Evolutionary conservation across 2,329 filamentous ascomycete species (phyloP).

Genomic region (Sporothrix brasiliensis): DNA sequence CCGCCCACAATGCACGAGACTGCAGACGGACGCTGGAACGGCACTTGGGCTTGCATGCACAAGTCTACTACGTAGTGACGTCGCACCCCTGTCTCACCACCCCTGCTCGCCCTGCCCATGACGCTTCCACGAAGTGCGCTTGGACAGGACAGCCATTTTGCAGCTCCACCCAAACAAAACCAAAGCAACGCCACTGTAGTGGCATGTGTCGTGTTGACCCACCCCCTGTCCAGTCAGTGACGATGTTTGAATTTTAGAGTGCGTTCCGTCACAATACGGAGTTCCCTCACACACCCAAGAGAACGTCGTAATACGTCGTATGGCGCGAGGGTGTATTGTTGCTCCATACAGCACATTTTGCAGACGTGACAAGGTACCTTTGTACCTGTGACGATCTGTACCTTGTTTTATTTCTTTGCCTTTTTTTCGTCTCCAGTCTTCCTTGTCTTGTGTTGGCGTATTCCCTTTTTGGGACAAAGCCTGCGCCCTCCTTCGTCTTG

Average conservation of each 20-base stretch:
- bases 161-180: slow-evolving; percentile 18
- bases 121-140: background rate
- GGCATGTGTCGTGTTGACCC: background rate
- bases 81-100: slow-evolving; percentile 30
- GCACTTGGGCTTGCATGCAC: background rate
- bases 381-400: slow-evolving; percentile 23
- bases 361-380: background rate
- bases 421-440: background rate
- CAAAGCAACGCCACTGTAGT: slow-evolving; percentile 1
- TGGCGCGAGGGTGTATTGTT: too few species aligned
- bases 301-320: too few species aligned
- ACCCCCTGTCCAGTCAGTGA: slow-evolving; percentile 23
- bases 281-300: background rate
- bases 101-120: slow-evolving; percentile 19
- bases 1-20: background rate
- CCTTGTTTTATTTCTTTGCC: background rate
- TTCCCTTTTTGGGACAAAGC: slow-evolving; percentile 20
- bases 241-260: slow-evolving; percentile 7
- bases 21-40: background rate
- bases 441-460: slow-evolving; percentile 15
- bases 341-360: background rate
- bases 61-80: slow-evolving; percentile 11
- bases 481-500: slow-evolving; percentile 8
- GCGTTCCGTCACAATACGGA: slow-evolving; percentile 2
- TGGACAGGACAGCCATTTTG: background rate